These are phyloP conservation scores for Rhodotorula sp. DNA, from an alignment of 1,284 basidiomycete genomes.

Conservation along the genomic window DNA sequence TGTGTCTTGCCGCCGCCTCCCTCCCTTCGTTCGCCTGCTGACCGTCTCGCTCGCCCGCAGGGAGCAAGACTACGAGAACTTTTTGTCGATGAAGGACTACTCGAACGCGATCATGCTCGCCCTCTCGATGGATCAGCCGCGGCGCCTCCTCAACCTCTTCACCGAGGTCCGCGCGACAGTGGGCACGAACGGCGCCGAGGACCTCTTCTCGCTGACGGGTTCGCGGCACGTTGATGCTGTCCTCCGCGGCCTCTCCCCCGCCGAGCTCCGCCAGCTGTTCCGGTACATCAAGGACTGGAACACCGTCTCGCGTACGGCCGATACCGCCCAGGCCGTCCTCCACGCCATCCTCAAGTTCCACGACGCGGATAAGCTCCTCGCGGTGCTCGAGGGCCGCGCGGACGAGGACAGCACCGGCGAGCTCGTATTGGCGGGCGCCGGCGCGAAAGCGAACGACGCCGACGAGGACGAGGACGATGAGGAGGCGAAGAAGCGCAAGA, in stretches of 20 bases:
- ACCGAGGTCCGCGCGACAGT: constrained; percentile 58
- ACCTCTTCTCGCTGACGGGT: constrained; percentile 60
- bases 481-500: constrained; percentile 28
- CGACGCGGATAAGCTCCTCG: constrained; percentile 34
- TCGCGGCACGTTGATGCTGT: constrained; percentile 75
- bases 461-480: constrained; percentile 27
- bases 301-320: constrained; percentile 78
- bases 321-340: constrained; percentile 82
- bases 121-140: constrained; percentile 88
- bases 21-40: constrained; percentile 2
- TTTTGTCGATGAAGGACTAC: constrained; percentile 84
- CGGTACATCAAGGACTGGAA: constrained; percentile 91
- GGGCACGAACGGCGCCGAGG: constrained; percentile 17
- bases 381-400: constrained; percentile 45
- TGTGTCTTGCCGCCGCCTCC: constrained; percentile 54
- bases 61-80: constrained; percentile 94
- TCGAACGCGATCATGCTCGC: constrained; percentile 86
- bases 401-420: constrained; percentile 21
- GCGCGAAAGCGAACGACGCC: constrained; percentile 5
- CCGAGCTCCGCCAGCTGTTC: constrained; percentile 79
- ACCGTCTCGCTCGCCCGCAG: constrained; percentile 54
- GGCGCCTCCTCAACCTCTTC: constrained; percentile 81
- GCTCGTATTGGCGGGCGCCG: constrained; percentile 46
- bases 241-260: constrained; percentile 66
- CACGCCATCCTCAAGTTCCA: constrained; percentile 66